Evolutionary conservation across 805 yeast species (phyloP).

Genomic region (Cyberlindnera samutprakarnensis): DNA sequence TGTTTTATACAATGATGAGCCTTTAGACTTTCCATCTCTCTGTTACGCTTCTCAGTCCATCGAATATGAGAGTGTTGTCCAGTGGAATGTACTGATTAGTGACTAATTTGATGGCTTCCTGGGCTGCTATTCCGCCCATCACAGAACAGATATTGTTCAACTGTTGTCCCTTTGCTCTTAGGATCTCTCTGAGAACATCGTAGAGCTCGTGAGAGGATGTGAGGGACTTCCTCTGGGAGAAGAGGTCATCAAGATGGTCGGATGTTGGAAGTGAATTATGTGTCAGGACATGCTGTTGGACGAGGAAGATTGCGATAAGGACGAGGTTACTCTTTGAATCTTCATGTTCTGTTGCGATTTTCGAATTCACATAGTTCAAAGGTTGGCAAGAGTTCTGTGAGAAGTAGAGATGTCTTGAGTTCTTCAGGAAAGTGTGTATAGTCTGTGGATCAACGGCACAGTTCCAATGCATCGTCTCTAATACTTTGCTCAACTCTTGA

Average conservation of each 20-base stretch:
- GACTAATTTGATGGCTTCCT: conserved; percentile 69
- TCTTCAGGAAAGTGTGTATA: conserved; percentile 50
- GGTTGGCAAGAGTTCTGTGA: conserved; percentile 5
- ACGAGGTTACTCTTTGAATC: conserved; percentile 4
- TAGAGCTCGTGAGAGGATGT: conserved; percentile 21
- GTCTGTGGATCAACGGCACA: conserved; percentile 21
- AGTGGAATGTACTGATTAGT: conserved; percentile 80
- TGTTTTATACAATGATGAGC: too few species aligned
- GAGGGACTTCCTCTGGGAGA: conserved; percentile 10
- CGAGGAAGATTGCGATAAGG: conserved; percentile 12
- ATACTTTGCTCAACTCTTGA: conserved; percentile 23
- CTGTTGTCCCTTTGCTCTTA: conserved; percentile 34
- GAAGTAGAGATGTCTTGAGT: conserved; percentile 38
- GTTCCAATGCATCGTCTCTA: not conserved
- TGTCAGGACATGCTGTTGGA: conserved; percentile 5
- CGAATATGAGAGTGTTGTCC: conserved; percentile 62
- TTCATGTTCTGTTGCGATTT: conserved; percentile 1
- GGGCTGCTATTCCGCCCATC: conserved; percentile 81
- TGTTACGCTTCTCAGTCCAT: conserved; percentile 55
- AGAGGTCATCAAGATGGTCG: not conserved
- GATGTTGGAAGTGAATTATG: conserved; percentile 7
- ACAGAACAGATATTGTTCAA: conserved; percentile 56
- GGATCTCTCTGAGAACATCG: conserved; percentile 34
- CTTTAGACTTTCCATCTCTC: conserved; percentile 21
- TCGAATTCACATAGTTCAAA: conserved; percentile 5